phyloP scores from a whole-genome alignment of 352 stramenopile genomes.

The Phytophthora quininea region DNA sequence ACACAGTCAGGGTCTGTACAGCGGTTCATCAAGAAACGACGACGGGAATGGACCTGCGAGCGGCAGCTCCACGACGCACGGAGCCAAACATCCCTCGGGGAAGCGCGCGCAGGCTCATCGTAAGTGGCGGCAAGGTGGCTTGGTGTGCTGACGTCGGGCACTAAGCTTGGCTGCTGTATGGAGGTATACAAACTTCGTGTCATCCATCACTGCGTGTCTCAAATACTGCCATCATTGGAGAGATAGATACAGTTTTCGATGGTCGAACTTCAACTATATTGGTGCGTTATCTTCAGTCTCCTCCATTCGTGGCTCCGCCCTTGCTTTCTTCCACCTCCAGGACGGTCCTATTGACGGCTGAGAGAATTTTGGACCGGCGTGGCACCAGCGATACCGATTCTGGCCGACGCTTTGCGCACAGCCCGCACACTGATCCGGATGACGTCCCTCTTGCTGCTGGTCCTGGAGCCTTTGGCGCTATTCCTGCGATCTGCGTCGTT shows the following conservation, averaged over 20 bases:
- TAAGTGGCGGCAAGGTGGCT: slow-evolving; percentile 5
- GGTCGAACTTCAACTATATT: slow-evolving; percentile 11
- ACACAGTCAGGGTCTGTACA: not conserved
- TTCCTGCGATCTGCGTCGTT: not conserved
- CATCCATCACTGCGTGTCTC: slow-evolving; percentile 14
- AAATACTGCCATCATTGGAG: slow-evolving; percentile 25
- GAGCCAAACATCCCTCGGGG: slow-evolving; percentile 15
- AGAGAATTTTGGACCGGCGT: slow-evolving; percentile 23
- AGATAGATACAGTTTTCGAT: slow-evolving; percentile 27
- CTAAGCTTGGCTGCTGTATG: not conserved
- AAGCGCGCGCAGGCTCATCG: slow-evolving; percentile 20
- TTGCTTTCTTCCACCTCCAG: slow-evolving; percentile 18
- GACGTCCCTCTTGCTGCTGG: slow-evolving; percentile 19
- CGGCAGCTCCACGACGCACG: slow-evolving; percentile 15
- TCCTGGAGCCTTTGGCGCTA: not conserved
- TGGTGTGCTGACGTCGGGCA: slow-evolving; percentile 8
- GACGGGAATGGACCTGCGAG: slow-evolving; percentile 22
- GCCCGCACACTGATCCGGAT: slow-evolving; percentile 12
- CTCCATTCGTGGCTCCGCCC: not conserved
- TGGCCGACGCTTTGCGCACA: slow-evolving; percentile 26
- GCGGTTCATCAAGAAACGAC: not conserved
- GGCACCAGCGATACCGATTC: slow-evolving; percentile 22
- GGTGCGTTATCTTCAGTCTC: not conserved
- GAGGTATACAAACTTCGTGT: not conserved
- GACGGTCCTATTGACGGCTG: slow-evolving; percentile 2